Conservation (phyloP, 2,329 filamentous ascomycete genomes). For the Sclerotiophoma versabilis region DNA sequence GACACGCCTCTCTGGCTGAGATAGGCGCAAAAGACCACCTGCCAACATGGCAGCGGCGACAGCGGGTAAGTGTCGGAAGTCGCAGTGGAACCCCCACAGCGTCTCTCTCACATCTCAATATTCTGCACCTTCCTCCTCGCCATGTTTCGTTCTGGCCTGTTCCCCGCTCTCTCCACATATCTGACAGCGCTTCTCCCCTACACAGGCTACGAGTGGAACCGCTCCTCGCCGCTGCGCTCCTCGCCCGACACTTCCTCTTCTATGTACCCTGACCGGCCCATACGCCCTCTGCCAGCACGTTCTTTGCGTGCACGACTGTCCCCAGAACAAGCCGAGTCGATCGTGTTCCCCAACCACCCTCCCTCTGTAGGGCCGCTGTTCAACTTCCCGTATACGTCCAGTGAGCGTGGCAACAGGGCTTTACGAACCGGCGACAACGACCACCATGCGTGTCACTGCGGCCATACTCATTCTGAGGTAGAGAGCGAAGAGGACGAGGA, state of each 20-base stretch:
- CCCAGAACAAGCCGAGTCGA: slow-evolving; percentile 80
- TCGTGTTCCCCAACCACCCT: slow-evolving; percentile 81
- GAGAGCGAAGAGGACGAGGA: slow-evolving; percentile 67
- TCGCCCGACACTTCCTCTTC: slow-evolving; percentile 77
- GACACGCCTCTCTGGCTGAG: slow-evolving; percentile 14
- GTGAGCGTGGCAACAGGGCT: slow-evolving; percentile 37
- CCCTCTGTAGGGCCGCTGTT: slow-evolving; percentile 76
- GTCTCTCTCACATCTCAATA: slow-evolving; percentile 30
- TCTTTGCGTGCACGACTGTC: slow-evolving; percentile 87
- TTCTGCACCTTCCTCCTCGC: slow-evolving; percentile 27
- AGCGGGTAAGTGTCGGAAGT: slow-evolving; percentile 47
- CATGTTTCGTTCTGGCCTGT: slow-evolving; percentile 28
- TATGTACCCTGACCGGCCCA: slow-evolving; percentile 86
- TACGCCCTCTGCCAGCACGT: slow-evolving; percentile 89
- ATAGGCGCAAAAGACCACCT: slow-evolving; percentile 30
- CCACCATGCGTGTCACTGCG: slow-evolving; percentile 56
- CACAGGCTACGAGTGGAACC: slow-evolving; percentile 52
- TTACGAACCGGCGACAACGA: slow-evolving; percentile 60
- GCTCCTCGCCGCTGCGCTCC: slow-evolving; percentile 50
- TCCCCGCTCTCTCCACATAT: slow-evolving; percentile 38
- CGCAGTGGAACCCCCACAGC: slow-evolving; percentile 30
- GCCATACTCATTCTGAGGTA: slow-evolving; percentile 56
- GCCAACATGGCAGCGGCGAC: slow-evolving; percentile 51
- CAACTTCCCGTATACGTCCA: slow-evolving; percentile 65
- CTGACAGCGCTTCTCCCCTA: slow-evolving; percentile 44